Base-by-base conservation (phyloP, 257 asterid species). In the Lycium barbarum region DNA sequence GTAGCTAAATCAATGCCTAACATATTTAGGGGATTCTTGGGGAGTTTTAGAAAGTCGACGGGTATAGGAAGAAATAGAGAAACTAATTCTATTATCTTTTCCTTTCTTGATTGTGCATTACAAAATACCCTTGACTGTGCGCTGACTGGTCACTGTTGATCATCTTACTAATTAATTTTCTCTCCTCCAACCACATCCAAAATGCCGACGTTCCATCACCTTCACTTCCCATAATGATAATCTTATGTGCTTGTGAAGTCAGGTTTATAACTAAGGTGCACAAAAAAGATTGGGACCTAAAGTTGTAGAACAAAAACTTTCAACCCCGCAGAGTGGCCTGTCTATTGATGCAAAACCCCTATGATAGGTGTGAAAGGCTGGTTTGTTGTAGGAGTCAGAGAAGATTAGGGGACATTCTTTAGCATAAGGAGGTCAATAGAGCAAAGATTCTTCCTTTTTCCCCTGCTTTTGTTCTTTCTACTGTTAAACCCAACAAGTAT, bases 211-310 rank as follows among this genome's bases (percentile, higher is more conserved):
- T 70, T 70, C 26, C 8, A 38, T 70, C 53, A 8, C 78, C 33
- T 70, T 38, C 33, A 38, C 13, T 68, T 36, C 20, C 51, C 76
- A 3, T 68, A 14, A 68, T 13, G 7, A 36, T 36, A 36, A 8
- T 36, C 38, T 70, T 70, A 70, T 38, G 78, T 38, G 14, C 76
- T 68, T 38, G 78, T 70, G 78, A 70, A 70, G 78, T 38, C 73
- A 70, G 78, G 4, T 38, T 38, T 70, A 17, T 15, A 38, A 38
- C 33, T 3, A 38, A 70, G 78, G 26, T 26, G 17, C 54, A 17
- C 17, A 38, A 17, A 53, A 38, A 68, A 68, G 26, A 68, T 68
- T 38, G 53, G 78, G 78, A 68, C 78, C 78, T 68, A 68, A 38
- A 2, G 1, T 70, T 15, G 20, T 8, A 8, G 33, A 70, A 45